These are phyloP conservation scores for Aspergillus coremiiformis DNA, from an alignment of 495 filamentous ascomycete species.

Conservation along the genomic window DNA sequence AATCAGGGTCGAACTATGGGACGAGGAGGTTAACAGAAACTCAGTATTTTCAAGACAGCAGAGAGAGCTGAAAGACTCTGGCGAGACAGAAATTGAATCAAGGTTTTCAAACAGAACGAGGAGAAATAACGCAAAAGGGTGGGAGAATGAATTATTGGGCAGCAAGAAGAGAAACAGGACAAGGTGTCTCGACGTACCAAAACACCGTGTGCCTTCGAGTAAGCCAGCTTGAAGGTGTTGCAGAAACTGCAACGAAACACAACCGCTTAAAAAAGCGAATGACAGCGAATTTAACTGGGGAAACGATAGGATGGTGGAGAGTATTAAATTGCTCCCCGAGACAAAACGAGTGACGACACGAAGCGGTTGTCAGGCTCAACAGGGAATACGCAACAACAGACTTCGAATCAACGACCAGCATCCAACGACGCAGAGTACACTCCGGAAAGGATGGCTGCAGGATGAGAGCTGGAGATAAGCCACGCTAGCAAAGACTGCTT, in stretches of 20 bases:
- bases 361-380: slow-evolving; percentile 33
- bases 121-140: slow-evolving; percentile 3
- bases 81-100: slow-evolving; percentile 11
- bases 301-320: slow-evolving; percentile 35
- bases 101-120: slow-evolving; percentile 10
- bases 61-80: background rate
- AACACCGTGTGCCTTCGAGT: slow-evolving; percentile 45
- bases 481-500: slow-evolving; percentile 21
- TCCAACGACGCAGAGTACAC: slow-evolving; percentile 22
- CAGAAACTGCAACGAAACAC: slow-evolving; percentile 42
- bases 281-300: slow-evolving; percentile 41
- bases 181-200: slow-evolving; percentile 36
- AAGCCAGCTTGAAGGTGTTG: slow-evolving; percentile 51
- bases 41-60: slow-evolving; percentile 6
- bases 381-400: slow-evolving; percentile 17
- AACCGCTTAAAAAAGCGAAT: slow-evolving; percentile 40
- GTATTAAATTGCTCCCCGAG: slow-evolving; percentile 32
- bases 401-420: slow-evolving; percentile 36
- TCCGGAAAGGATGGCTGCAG: slow-evolving; percentile 36
- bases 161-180: slow-evolving; percentile 14
- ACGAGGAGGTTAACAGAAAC: slow-evolving; percentile 17
- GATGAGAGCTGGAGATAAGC: slow-evolving; percentile 18
- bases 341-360: slow-evolving; percentile 41
- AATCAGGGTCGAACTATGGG: slow-evolving; percentile 37
- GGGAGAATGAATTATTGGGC: slow-evolving; percentile 17